Conservation (phyloP, 805 yeast genomes). For the Cyberlindnera xishuangbannaensis region DNA sequence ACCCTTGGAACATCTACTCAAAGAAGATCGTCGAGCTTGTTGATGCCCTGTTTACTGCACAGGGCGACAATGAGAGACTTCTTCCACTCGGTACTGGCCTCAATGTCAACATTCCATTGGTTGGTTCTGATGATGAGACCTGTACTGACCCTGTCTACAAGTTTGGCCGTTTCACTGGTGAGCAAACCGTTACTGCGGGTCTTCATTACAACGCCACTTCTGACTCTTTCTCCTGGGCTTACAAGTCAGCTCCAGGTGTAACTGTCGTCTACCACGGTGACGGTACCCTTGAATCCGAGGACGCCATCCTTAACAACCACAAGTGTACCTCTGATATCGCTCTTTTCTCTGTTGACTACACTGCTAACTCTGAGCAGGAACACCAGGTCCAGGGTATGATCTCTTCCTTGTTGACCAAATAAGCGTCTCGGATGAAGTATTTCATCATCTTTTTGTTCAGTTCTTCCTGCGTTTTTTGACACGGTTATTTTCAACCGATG, state of each 20-base stretch:
- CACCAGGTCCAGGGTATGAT: conserved; percentile 14
- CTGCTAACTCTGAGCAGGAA: conserved; percentile 18
- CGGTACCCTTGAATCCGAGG: conserved; percentile 39
- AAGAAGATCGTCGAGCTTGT: conserved; percentile 35
- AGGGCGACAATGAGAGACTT: conserved; percentile 32
- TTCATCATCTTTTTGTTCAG: too few species aligned
- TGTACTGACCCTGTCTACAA: conserved; percentile 40
- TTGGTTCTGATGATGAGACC: conserved; percentile 33
- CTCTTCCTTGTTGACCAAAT: too few species aligned
- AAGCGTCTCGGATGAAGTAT: too few species aligned
- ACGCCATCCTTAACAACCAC: conserved; percentile 22
- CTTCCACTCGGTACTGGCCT: conserved; percentile 41
- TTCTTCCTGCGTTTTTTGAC: too few species aligned
- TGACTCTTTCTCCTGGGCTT: conserved; percentile 23
- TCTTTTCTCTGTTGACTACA: conserved; percentile 41
- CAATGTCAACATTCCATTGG: conserved; percentile 44
- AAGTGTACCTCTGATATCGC: conserved; percentile 40
- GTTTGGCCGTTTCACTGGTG: conserved; percentile 42
- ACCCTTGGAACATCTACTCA: conserved; percentile 41
- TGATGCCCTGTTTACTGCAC: conserved; percentile 30
- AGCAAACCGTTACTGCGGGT: conserved; percentile 9
- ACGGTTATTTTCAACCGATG: too few species aligned
- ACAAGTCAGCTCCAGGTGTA: conserved; percentile 21
- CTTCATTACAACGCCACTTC: conserved; percentile 34
- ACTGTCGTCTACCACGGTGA: conserved; percentile 36